These are phyloP conservation scores for Fusarium torulosum DNA, from an alignment of 2,329 filamentous ascomycete species.

Conservation along the genomic window DNA sequence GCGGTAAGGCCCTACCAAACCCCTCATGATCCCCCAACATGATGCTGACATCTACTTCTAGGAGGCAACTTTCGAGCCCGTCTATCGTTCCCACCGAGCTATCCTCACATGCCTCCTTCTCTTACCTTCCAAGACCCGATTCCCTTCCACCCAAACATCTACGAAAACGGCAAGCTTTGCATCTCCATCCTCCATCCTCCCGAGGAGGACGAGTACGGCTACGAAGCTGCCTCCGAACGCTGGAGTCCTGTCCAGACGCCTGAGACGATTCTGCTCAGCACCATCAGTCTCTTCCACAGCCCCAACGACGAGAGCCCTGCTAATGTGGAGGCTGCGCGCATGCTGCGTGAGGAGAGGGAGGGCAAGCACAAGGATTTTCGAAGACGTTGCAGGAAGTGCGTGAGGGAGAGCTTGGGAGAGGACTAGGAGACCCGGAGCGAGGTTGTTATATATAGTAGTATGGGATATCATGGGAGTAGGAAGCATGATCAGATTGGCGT, in stretches of 20 bases:
- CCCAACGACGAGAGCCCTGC: slow-evolving; percentile 97
- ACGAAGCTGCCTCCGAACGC: slow-evolving; percentile 89
- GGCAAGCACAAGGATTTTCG: slow-evolving; percentile 78
- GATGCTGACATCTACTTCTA: slow-evolving; percentile 53
- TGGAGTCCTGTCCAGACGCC: slow-evolving; percentile 97
- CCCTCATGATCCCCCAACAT: slow-evolving; percentile 5
- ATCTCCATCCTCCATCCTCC: slow-evolving; percentile 97
- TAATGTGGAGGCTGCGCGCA: slow-evolving; percentile 90
- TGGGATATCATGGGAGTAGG: background rate
- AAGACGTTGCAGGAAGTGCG: slow-evolving; percentile 80
- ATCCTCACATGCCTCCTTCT: slow-evolving; percentile 88
- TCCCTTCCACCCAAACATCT: slow-evolving; percentile 95
- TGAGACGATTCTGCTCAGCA: slow-evolving; percentile 91
- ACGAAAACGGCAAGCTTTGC: slow-evolving; percentile 87
- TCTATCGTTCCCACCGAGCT: slow-evolving; percentile 85
- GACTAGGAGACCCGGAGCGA: slow-evolving; percentile 63
- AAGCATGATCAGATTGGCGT: slow-evolving; percentile 25
- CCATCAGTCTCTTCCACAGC: slow-evolving; percentile 90
- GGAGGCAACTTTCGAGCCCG: slow-evolving; percentile 93
- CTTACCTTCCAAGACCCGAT: slow-evolving; percentile 88
- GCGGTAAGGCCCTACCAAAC: slow-evolving; percentile 69
- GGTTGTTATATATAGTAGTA: background rate
- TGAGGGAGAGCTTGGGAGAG: slow-evolving; percentile 84
- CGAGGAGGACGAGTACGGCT: slow-evolving; percentile 93
- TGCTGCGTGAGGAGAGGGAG: slow-evolving; percentile 84